Evolutionary conservation across 805 yeast genomes (phyloP), one percentile per base, ranked within the genome.

Genomic region (Candida pini): DNA sequence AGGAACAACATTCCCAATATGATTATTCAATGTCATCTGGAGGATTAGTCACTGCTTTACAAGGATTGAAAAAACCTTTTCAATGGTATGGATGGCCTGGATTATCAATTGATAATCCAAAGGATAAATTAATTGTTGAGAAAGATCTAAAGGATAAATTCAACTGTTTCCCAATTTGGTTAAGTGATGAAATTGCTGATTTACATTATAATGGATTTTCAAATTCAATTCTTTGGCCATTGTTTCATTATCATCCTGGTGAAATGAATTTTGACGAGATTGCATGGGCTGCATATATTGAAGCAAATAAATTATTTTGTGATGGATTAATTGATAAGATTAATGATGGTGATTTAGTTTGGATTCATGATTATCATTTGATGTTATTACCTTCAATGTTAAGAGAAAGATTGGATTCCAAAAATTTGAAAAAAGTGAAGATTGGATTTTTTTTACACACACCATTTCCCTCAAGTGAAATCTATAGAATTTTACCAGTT

Each of bases 51-150:
- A 87, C 97, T 1, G 98, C 97, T 0, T 66, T 92, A 27, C 95
- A 89, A 53, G 97, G 97, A 1, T 64, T 92, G 35, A 86, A 86
- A 58, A 83, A 84, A 52, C 80, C 82, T 31, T 88, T 88, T 62
- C 92, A 88, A 56, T 92, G 99, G 99, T 79, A 85, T 51, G 99
- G 99, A 12, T 92, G 99, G 99, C 96, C 97, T 2, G 94, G 90
- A 9, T 62, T 88, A 53, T 95, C 88, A 48, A 72, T 92, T 4
- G 95, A 95, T 2, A 84, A 71, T 18, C 70, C 69, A 28, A 38
- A 30, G 4, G 95, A 88, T 44, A 80, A 81, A 53, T 74, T 62
- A 0, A 64, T 65, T 37, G 94, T 92, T 36, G 76, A 77, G 39
- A 54, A 62, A 15, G 96, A 89, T 44, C 65, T 92, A 38, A 68